Percentiles rank a stretch among this genome's conserved stretches.
Evolutionary conservation across 2,329 filamentous ascomycete species (phyloP).

Genomic region (Ciborinia camelliae): DNA sequence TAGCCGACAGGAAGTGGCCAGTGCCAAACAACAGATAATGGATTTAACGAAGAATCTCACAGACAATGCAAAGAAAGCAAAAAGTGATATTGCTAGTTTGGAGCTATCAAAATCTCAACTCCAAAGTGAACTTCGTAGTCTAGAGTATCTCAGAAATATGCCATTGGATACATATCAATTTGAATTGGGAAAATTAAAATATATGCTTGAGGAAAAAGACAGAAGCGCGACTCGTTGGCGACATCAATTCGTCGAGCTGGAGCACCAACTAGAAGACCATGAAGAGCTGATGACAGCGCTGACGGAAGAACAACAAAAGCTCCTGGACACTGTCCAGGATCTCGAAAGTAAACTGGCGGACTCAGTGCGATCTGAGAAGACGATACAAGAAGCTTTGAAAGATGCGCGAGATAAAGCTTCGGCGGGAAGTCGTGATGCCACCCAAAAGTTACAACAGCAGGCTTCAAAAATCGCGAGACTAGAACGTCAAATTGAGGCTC

Average conservation of each 20-base stretch:
- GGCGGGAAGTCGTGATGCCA: no score
- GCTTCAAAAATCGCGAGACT: background rate
- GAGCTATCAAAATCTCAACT: no score
- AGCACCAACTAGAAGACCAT: background rate
- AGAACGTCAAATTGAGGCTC: background rate
- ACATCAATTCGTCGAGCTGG: no score
- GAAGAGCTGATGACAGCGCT: background rate
- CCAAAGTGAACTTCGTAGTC: no score
- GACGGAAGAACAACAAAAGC: background rate
- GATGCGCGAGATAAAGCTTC: background rate
- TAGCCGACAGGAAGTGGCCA: background rate
- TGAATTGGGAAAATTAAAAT: no score
- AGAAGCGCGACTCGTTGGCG: no score
- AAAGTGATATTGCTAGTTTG: no score
- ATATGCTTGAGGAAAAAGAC: no score
- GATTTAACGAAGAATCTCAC: background rate
- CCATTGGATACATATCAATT: no score
- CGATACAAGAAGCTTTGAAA: background rate
- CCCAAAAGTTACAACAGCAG: background rate
- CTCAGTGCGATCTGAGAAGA: background rate
- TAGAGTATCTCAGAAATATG: no score
- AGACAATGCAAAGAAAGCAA: no score
- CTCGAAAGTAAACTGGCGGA: background rate
- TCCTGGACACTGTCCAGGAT: background rate
- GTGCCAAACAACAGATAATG: background rate